phyloP scores from a whole-genome alignment of 2,329 filamentous ascomycete species.

The Fusarium sp. region DNA sequence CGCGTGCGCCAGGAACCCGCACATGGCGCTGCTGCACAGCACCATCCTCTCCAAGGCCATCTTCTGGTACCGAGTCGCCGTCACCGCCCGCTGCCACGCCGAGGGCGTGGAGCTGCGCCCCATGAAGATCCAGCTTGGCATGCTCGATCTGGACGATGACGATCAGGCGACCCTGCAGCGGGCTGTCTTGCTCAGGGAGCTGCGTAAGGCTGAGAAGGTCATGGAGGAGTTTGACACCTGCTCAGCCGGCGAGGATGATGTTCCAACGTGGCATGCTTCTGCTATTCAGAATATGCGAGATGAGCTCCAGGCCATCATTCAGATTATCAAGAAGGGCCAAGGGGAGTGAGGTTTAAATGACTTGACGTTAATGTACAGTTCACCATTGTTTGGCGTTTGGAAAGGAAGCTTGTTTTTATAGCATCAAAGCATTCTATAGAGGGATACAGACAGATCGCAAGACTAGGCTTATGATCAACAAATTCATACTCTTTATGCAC shows the following conservation, averaged over 20 bases:
- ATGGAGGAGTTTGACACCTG: slow-evolving; percentile 29
- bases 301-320: slow-evolving; percentile 23
- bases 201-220: slow-evolving; percentile 23
- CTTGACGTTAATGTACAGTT: background rate
- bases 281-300: slow-evolving; percentile 24
- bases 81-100: slow-evolving; percentile 9
- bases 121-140: slow-evolving; percentile 32
- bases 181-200: slow-evolving; percentile 15
- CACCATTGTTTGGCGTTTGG: background rate
- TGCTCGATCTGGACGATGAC: slow-evolving; percentile 31
- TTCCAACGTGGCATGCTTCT: slow-evolving; percentile 16
- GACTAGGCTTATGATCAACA: background rate
- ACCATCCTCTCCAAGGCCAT: slow-evolving; percentile 36
- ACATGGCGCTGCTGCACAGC: slow-evolving; percentile 25
- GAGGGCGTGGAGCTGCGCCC: slow-evolving; percentile 2
- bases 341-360: slow-evolving; percentile 7
- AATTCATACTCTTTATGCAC: background rate
- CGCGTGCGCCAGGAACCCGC: slow-evolving; percentile 8
- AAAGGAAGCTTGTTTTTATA: background rate
- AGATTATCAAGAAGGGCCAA: slow-evolving; percentile 24
- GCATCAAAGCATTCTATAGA: background rate
- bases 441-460: background rate
- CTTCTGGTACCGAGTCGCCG: slow-evolving; percentile 30
- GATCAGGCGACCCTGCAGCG: slow-evolving; percentile 27
- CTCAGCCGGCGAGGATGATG: background rate